A percentile compares a stretch with the other conserved stretches of the same genome.
These are phyloP conservation scores for Dioscorea dumetorum DNA, from an alignment of 106 monocot genomes.

Conservation along the genomic window DNA sequence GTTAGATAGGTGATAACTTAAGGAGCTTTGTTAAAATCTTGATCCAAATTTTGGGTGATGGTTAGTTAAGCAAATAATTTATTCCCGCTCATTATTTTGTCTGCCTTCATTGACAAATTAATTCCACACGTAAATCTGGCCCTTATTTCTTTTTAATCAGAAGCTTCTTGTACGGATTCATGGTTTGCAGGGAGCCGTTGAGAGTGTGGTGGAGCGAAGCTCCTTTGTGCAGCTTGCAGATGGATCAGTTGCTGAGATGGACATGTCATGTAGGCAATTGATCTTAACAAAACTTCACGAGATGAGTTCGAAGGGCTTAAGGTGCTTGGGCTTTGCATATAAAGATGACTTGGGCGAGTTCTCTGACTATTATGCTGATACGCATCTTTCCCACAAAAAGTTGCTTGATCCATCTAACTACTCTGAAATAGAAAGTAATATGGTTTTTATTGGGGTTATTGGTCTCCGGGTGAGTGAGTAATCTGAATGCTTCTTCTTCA, in stretches of 20 bases:
- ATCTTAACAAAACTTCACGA: constrained; percentile 44
- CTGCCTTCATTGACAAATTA: too few relatives aligned
- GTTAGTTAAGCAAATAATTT: too few relatives aligned
- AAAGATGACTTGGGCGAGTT: constrained; percentile 65
- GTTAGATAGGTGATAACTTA: too few relatives aligned
- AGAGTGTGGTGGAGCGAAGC: constrained; percentile 55
- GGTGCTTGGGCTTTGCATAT: constrained; percentile 68
- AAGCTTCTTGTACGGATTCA: background rate
- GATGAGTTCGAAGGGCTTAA: constrained; percentile 70
- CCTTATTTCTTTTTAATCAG: too few relatives aligned
- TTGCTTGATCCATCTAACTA: constrained; percentile 63
- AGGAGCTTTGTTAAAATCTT: too few relatives aligned
- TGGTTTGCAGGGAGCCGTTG: constrained; percentile 56
- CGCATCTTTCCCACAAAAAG: constrained; percentile 52
- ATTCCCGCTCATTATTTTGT: too few relatives aligned
- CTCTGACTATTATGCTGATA: constrained; percentile 41
- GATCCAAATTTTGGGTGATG: too few relatives aligned
- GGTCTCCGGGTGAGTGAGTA: constrained; percentile 40
- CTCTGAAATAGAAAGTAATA: constrained; percentile 44
- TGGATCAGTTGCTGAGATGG: constrained; percentile 47
- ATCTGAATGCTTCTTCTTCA: background rate
- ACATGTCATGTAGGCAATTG: constrained; percentile 33
- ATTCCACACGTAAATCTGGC: too few relatives aligned
- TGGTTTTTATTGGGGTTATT: constrained; percentile 54
- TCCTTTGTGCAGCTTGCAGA: constrained; percentile 40